phyloP scores from a whole-genome alignment of 148 eudicot species.

The Rhododendron vialii region DNA sequence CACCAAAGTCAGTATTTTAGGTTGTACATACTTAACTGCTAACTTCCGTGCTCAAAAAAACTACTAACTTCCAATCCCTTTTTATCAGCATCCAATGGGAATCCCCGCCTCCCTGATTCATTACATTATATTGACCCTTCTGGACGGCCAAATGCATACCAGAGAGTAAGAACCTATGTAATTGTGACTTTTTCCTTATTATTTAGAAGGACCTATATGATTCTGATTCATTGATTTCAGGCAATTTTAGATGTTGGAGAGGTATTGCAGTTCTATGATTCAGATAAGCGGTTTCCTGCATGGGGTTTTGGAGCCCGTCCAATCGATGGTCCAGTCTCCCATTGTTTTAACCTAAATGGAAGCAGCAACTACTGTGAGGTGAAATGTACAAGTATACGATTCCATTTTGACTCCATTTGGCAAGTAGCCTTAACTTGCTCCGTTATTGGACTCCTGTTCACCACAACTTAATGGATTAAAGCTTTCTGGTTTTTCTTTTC shows the following conservation, averaged over 20 bases:
- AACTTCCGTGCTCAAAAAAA: too few species aligned
- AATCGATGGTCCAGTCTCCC: slow-evolving; percentile 97
- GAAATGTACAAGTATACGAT: slow-evolving; percentile 3
- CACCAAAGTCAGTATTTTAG: neutral
- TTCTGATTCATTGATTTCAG: slow-evolving; percentile 34
- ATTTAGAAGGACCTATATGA: neutral
- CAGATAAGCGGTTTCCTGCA: slow-evolving; percentile 88
- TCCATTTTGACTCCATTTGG: neutral
- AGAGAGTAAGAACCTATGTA: slow-evolving; percentile 57
- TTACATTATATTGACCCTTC: slow-evolving; percentile 95
- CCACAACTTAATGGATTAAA: neutral
- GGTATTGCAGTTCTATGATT: slow-evolving; percentile 89
- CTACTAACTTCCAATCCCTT: slow-evolving; percentile 13
- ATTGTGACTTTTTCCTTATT: slow-evolving; percentile 1
- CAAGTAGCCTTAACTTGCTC: neutral
- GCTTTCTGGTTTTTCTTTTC: slow-evolving; percentile 10
- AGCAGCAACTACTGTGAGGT: slow-evolving; percentile 94
- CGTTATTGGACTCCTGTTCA: slow-evolving; percentile 4
- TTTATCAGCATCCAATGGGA: slow-evolving; percentile 95
- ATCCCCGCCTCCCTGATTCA: slow-evolving; percentile 97
- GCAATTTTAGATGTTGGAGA: slow-evolving; percentile 89
- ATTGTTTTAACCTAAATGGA: slow-evolving; percentile 96
- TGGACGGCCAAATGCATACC: slow-evolving; percentile 98
- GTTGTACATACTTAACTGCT: neutral
- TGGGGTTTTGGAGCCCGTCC: slow-evolving; percentile 99